Percentiles rank a stretch among this genome's conserved stretches.
Conservation (phyloP, 805 yeast genomes). For the Kazachstania kunashirensis region DNA sequence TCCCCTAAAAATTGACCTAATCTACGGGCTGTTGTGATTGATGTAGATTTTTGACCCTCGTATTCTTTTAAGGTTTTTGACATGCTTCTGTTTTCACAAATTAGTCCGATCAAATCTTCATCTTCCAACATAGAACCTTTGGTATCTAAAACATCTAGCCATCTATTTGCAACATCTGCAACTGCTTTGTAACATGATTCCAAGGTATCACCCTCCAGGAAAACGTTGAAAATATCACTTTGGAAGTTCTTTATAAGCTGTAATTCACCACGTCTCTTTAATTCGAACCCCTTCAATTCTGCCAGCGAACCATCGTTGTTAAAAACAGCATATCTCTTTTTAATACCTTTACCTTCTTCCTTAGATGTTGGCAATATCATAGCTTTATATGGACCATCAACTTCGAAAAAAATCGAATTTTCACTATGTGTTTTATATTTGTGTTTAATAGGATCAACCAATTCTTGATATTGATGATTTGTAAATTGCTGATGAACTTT, state of each 20-base stretch:
- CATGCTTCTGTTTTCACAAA: conserved; percentile 95
- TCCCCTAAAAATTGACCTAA: conserved; percentile 91
- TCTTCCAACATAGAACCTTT: conserved; percentile 83
- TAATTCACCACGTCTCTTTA: conserved; percentile 93
- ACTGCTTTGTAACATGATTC: conserved; percentile 81
- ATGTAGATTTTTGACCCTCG: conserved; percentile 83
- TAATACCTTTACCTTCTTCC: conserved; percentile 94
- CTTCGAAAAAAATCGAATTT: conserved; percentile 93
- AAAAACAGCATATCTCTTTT: conserved; percentile 94
- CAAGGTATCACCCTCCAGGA: conserved; percentile 73
- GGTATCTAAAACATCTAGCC: conserved; percentile 89
- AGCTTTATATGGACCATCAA: conserved; percentile 97
- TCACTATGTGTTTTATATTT: conserved; percentile 74
- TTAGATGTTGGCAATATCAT: conserved; percentile 95
- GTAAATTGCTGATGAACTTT: conserved; percentile 86
- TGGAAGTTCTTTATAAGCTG: conserved; percentile 91
- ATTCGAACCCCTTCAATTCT: conserved; percentile 91
- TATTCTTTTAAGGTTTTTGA: conserved; percentile 84
- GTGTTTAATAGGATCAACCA: conserved; percentile 57
- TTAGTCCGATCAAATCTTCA: conserved; percentile 85
- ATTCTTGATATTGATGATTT: conserved; percentile 86
- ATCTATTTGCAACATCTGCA: conserved; percentile 85
- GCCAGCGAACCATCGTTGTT: conserved; percentile 90
- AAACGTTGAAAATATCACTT: conserved; percentile 84
- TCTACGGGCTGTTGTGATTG: conserved; percentile 90